Evolutionary conservation across 768 basidiomycete species (phyloP).

Genomic region (Tulasnella sp.): DNA sequence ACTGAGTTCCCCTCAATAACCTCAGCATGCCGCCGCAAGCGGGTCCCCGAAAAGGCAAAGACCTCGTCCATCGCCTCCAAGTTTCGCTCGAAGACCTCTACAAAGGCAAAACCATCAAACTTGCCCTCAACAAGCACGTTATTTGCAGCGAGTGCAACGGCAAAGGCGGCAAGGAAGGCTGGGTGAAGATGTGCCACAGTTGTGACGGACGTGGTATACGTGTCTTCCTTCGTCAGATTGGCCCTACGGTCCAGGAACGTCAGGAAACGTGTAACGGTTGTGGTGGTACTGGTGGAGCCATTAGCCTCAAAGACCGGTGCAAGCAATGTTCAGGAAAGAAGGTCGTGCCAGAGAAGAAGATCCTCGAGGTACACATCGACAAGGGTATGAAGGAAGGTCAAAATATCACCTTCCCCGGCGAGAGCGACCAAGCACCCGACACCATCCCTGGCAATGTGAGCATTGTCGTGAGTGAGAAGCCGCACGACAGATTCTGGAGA

Average conservation of each 20-base stretch:
- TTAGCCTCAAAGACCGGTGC: conserved; percentile 89
- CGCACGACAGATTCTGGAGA: conserved; percentile 77
- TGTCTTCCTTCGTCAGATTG: conserved; percentile 89
- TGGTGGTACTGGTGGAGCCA: conserved; percentile 84
- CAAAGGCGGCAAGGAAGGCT: conserved; percentile 94
- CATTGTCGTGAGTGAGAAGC: conserved; percentile 87
- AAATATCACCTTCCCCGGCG: conserved; percentile 76
- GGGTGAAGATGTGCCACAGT: conserved; percentile 60
- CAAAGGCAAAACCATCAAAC: conserved; percentile 97
- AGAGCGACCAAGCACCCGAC: conserved; percentile 84
- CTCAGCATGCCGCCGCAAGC: no score
- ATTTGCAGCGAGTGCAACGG: conserved; percentile 91
- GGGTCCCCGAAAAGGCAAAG: conserved; percentile 91
- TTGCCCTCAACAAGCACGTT: conserved; percentile 88
- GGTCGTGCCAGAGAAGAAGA: conserved; percentile 84
- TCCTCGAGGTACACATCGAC: conserved; percentile 95
- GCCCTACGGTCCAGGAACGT: conserved; percentile 99
- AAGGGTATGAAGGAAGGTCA: conserved; percentile 95
- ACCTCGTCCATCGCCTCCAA: conserved; percentile 91
- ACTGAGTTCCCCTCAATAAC: background rate
- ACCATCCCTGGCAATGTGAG: conserved; percentile 88
- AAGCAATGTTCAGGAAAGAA: conserved; percentile 91
- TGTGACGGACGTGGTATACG: conserved; percentile 89
- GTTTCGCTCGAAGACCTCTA: conserved; percentile 98
- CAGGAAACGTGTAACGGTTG: conserved; percentile 93